phyloP scores from a whole-genome alignment of 2,329 filamentous ascomycete species.

The Ophiosphaerella korrae region DNA sequence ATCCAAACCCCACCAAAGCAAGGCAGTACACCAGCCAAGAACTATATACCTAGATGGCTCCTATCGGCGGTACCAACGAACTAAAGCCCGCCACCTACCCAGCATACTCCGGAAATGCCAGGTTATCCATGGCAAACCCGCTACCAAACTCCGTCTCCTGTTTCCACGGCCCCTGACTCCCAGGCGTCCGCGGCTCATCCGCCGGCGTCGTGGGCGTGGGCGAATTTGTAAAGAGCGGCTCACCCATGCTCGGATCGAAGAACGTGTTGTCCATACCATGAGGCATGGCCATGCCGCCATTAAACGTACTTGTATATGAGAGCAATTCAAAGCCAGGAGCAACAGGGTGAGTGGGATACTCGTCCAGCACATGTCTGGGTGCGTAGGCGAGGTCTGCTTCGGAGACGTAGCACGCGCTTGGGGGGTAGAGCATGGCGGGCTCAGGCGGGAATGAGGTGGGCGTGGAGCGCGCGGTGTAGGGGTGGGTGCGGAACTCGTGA shows the following conservation, averaged over 20 bases:
- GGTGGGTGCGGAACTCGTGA: constrained; percentile 27
- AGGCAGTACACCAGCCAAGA: neutral
- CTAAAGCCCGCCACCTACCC: neutral
- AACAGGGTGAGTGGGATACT: neutral
- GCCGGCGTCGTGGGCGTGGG: constrained; percentile 25
- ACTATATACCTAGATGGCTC: neutral
- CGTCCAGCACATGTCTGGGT: neutral
- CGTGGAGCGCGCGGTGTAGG: constrained; percentile 21
- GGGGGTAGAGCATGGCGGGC: constrained; percentile 12
- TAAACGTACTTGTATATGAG: no score
- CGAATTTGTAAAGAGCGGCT: constrained; percentile 28
- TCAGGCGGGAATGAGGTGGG: constrained; percentile 18
- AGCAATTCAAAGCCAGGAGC: neutral
- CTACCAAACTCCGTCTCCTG: constrained; percentile 15
- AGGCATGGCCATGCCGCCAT: no score
- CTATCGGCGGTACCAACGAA: no score
- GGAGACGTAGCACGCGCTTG: constrained; percentile 26
- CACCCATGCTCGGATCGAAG: constrained; percentile 22
- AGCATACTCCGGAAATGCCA: constrained; percentile 10
- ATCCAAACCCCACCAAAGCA: no score
- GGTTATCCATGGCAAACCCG: constrained; percentile 11
- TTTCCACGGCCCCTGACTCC: constrained; percentile 12
- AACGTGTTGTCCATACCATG: constrained; percentile 18
- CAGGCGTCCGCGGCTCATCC: constrained; percentile 31
- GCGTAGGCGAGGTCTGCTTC: constrained; percentile 25